phyloP scores from a whole-genome alignment of 2,329 filamentous ascomycete genomes.

The Diaporthe sp. region DNA sequence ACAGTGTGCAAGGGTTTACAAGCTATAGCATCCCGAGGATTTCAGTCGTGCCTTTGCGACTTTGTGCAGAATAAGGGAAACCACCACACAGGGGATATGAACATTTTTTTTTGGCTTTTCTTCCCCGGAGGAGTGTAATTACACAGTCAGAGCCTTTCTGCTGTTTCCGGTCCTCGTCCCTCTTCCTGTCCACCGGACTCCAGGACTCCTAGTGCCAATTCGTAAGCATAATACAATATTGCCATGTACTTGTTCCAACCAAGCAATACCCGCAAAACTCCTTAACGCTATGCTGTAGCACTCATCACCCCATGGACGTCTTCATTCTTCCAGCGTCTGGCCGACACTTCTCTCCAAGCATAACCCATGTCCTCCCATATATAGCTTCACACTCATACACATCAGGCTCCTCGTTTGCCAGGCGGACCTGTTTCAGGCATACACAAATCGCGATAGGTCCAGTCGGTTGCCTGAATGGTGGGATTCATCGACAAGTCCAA shows the following conservation, averaged over 20 bases:
- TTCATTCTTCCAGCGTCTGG: neutral
- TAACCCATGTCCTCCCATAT: neutral
- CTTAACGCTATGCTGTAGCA: constrained; percentile 30
- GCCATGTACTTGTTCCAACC: constrained; percentile 1
- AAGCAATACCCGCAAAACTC: constrained; percentile 22
- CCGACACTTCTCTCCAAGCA: no score
- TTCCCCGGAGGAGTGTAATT: neutral
- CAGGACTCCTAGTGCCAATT: neutral
- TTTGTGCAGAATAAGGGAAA: neutral
- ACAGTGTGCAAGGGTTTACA: no score
- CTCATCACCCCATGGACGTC: neutral
- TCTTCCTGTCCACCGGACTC: neutral
- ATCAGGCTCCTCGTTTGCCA: neutral
- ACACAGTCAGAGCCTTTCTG: neutral
- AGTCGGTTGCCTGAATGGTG: constrained; percentile 43
- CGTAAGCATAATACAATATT: neutral
- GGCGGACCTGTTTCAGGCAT: constrained; percentile 39
- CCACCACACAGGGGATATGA: neutral
- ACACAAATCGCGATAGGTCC: constrained; percentile 62
- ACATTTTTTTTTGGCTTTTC: neutral
- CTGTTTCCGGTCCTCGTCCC: neutral
- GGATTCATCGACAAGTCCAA: neutral
- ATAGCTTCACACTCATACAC: neutral
- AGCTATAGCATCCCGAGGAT: no score
- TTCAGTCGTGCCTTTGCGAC: neutral